phyloP scores from a whole-genome alignment of 345 rosid species.

The Rhodomyrtus tomentosa region DNA sequence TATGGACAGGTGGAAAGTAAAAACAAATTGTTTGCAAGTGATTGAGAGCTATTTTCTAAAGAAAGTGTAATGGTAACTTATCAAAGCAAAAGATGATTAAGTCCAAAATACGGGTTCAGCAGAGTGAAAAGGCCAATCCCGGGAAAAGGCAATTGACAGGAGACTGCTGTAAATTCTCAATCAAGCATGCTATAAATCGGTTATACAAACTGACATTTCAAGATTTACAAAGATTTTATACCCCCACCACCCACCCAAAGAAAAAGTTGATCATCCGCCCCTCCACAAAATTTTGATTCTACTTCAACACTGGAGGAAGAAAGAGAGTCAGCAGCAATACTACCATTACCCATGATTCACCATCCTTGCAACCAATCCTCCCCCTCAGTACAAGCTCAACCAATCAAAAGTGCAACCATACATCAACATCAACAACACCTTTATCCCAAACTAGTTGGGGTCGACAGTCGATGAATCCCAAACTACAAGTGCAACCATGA shows the following conservation, averaged over 20 bases:
- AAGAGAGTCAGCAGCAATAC: background rate
- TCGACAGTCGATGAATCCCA: no score
- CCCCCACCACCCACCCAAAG: background rate
- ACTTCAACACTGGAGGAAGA: background rate
- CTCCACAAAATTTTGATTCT: background rate
- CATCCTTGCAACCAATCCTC: background rate
- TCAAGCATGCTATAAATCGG: background rate
- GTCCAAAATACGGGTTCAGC: background rate
- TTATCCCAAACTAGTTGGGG: no score
- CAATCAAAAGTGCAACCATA: background rate
- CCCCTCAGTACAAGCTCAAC: background rate
- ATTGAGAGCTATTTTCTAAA: background rate
- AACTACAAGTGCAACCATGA: background rate
- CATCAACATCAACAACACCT: no score
- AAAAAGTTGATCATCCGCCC: background rate
- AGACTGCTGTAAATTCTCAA: background rate
- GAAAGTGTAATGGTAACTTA: background rate
- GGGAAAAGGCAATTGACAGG: background rate
- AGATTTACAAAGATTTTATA: background rate
- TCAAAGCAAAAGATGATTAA: background rate
- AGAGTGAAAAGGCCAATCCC: background rate
- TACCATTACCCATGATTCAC: background rate
- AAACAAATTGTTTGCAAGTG: background rate
- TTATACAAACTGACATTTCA: background rate
- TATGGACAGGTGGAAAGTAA: background rate